phyloP scores from a whole-genome alignment of 768 basidiomycete species.

The Serendipita sp. region DNA sequence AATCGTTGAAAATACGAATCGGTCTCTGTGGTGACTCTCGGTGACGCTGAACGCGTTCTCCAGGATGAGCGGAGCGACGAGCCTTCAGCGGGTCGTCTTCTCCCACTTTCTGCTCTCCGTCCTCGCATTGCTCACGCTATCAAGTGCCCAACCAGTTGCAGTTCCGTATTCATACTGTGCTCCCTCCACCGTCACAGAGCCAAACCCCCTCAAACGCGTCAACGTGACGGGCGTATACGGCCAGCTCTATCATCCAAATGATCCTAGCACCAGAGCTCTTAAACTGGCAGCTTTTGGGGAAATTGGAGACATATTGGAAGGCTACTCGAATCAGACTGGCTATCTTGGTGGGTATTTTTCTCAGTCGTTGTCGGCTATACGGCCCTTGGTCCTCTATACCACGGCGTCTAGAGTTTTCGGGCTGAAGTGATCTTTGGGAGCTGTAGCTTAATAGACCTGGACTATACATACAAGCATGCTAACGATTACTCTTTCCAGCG shows the following conservation, averaged over 20 bases:
- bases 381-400: not conserved
- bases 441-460: no score
- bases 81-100: not conserved
- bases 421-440: no score
- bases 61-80: not conserved
- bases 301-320: constrained; percentile 19
- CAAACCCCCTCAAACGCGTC: constrained; percentile 34
- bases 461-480: no score
- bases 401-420: no score
- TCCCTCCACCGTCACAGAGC: constrained; percentile 25
- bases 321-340: constrained; percentile 40
- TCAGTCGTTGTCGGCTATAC: not conserved
- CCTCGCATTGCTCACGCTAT: not conserved
- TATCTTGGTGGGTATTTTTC: constrained; percentile 43
- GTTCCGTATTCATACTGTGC: constrained; percentile 59
- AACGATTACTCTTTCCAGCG: constrained; percentile 27
- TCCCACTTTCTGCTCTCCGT: not conserved
- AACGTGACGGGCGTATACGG: constrained; percentile 55
- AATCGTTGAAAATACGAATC: no score
- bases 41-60: not conserved
- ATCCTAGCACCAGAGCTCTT: not conserved
- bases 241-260: constrained; percentile 31
- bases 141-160: constrained; percentile 40
- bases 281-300: not conserved
- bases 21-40: no score